Percentiles rank a stretch among this genome's conserved stretches.
phyloP scores from a whole-genome alignment of 495 filamentous ascomycete species.

The Halenospora varia region DNA sequence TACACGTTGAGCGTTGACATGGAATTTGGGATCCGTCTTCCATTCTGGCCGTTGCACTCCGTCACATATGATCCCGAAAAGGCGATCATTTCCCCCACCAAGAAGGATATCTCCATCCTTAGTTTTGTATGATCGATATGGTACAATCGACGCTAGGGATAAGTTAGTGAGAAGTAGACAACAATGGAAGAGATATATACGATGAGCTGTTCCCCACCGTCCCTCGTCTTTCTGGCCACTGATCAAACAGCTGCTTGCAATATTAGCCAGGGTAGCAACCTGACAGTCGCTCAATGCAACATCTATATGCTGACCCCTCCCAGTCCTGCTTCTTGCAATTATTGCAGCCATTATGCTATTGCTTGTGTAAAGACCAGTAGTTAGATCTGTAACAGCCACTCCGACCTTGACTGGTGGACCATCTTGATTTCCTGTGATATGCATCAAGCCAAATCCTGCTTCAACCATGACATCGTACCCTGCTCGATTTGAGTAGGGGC shows the following conservation, averaged over 20 bases:
- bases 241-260: slow-evolving; percentile 88
- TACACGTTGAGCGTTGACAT: slow-evolving; percentile 79
- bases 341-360: slow-evolving; percentile 96
- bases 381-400: slow-evolving; percentile 93
- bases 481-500: slow-evolving; percentile 82
- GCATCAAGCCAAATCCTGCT: slow-evolving; percentile 97
- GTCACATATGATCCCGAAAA: slow-evolving; percentile 84
- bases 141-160: slow-evolving; percentile 80
- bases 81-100: slow-evolving; percentile 88
- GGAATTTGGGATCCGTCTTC: slow-evolving; percentile 70
- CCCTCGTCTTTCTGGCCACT: slow-evolving; percentile 84
- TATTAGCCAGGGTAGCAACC: slow-evolving; percentile 86
- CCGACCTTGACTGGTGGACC: slow-evolving; percentile 96
- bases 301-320: slow-evolving; percentile 88
- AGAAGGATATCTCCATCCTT: slow-evolving; percentile 86
- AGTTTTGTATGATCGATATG: slow-evolving; percentile 91
- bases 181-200: slow-evolving; percentile 42
- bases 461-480: slow-evolving; percentile 99
- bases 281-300: slow-evolving; percentile 89
- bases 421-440: slow-evolving; percentile 86
- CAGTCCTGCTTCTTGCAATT: slow-evolving; percentile 61
- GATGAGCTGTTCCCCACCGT: slow-evolving; percentile 94
- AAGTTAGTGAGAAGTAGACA: background rate
- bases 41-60: slow-evolving; percentile 73
- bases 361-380: slow-evolving; percentile 94